Conservation (phyloP, 305 asterid species). For the Withania somnifera region DNA sequence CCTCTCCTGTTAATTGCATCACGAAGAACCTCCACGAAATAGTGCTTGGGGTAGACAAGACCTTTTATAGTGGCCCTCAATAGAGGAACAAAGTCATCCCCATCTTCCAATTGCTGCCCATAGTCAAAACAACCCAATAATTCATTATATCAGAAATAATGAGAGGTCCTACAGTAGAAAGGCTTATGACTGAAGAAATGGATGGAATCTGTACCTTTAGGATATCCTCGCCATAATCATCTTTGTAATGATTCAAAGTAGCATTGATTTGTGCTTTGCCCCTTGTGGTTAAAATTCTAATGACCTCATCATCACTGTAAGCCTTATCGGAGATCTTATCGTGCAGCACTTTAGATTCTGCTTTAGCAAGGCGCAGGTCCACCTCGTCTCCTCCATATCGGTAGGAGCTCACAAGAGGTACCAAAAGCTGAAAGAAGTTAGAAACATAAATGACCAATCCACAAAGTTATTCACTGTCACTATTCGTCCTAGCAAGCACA, state of each 20-base stretch:
- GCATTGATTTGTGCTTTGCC: slow-evolving; percentile 90
- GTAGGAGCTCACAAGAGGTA: slow-evolving; percentile 66
- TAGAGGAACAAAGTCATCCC: slow-evolving; percentile 58
- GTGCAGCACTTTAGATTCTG: slow-evolving; percentile 74
- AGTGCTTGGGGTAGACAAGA: slow-evolving; percentile 56
- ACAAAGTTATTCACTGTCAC: neutral
- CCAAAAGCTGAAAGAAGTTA: slow-evolving; percentile 44
- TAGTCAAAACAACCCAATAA: neutral
- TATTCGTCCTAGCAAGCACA: neutral
- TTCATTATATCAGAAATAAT: neutral
- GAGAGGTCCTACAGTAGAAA: neutral
- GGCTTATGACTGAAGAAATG: neutral
- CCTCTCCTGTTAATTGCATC: slow-evolving; percentile 53
- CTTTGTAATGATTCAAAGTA: slow-evolving; percentile 76
- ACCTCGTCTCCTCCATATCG: slow-evolving; percentile 81
- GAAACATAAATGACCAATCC: neutral
- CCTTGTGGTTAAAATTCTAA: slow-evolving; percentile 71
- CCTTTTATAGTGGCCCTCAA: slow-evolving; percentile 61
- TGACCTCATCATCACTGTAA: slow-evolving; percentile 62
- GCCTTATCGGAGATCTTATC: slow-evolving; percentile 63
- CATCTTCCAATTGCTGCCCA: slow-evolving; percentile 61
- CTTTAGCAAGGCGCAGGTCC: slow-evolving; percentile 65
- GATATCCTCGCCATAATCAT: slow-evolving; percentile 51
- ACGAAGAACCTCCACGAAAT: slow-evolving; percentile 65
- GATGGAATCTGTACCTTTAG: slow-evolving; percentile 41